Evolutionary conservation across 345 rosid genomes (phyloP).

Genomic region (Barbarea vulgaris): DNA sequence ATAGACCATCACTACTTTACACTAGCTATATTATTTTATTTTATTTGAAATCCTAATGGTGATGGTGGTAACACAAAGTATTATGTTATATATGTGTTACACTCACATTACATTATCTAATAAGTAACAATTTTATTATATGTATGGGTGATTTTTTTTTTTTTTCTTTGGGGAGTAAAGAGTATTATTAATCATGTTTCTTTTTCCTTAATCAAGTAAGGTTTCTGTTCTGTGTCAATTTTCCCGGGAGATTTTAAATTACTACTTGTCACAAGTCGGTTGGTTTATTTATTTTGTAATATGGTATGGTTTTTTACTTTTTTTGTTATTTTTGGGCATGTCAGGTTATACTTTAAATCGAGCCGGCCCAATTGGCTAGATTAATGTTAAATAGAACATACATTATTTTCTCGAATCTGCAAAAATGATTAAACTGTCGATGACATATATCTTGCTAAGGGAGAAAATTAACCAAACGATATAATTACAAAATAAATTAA

Average conservation of each 20-base stretch:
- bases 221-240: not conserved
- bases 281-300: not conserved
- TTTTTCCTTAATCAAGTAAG: not conserved
- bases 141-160: not conserved
- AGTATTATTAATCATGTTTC: not conserved
- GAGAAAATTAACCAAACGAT: not conserved
- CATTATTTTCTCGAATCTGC: not conserved
- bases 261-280: not conserved
- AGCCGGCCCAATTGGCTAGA: not conserved
- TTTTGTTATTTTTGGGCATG: not conserved
- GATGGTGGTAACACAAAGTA: not conserved
- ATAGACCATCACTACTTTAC: not conserved
- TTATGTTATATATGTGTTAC: not conserved
- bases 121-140: not conserved
- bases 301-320: not conserved
- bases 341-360: not conserved
- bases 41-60: not conserved
- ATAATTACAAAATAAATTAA: not conserved
- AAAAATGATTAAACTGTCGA: not conserved
- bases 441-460: not conserved
- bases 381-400: not conserved
- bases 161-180: not conserved
- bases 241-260: slow-evolving; percentile 12
- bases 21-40: not conserved
- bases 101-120: not conserved